Evolutionary conservation across 176 grass and related monocot species (phyloP).

Genomic region (Musa troglodytarum): DNA sequence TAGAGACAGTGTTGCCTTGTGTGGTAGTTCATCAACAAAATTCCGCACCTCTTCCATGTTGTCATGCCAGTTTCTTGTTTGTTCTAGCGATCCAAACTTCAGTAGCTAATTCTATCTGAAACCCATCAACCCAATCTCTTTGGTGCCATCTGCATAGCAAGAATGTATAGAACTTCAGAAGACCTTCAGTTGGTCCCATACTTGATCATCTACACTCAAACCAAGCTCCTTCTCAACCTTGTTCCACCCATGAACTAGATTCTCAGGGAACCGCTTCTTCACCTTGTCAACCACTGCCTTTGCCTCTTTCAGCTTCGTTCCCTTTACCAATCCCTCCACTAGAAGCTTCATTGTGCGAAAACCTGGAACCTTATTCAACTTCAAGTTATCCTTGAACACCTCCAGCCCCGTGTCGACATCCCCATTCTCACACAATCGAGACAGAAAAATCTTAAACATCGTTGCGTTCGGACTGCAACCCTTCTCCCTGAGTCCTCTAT

Average conservation of each 20-base stretch:
- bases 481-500: slow-evolving; percentile 35
- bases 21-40: neutral
- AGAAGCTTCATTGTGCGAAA: slow-evolving; percentile 35
- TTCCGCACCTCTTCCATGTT: neutral
- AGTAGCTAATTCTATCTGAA: neutral
- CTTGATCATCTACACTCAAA: neutral
- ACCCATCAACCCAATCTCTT: neutral
- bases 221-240: neutral
- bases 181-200: neutral
- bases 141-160: neutral
- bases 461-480: slow-evolving; percentile 32
- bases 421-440: slow-evolving; percentile 30
- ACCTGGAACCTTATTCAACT: slow-evolving; percentile 33
- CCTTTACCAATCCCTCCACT: slow-evolving; percentile 6
- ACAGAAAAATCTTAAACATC: slow-evolving; percentile 42
- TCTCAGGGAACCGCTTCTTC: neutral
- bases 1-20: neutral
- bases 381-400: slow-evolving; percentile 45
- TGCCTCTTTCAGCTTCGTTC: neutral
- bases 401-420: slow-evolving; percentile 38
- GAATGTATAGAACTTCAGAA: neutral
- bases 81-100: neutral
- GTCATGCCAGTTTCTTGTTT: neutral
- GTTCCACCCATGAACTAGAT: neutral
- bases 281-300: neutral